phyloP scores from a whole-genome alignment of 495 filamentous ascomycete genomes.

The Annulohypoxylon stygium region DNA sequence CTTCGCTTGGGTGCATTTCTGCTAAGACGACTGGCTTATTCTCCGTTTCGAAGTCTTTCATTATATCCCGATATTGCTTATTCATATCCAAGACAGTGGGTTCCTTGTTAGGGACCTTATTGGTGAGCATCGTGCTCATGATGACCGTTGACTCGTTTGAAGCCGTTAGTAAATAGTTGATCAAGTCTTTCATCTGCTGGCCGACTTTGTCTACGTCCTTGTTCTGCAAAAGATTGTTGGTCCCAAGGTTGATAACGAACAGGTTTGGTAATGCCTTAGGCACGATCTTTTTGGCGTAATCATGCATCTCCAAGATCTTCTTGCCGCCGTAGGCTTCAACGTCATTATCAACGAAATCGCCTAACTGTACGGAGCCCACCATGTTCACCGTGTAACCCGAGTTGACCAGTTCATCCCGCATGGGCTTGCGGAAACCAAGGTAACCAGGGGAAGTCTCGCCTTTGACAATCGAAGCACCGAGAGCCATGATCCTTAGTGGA shows the following conservation, averaged over 20 bases:
- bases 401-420: slow-evolving; percentile 51
- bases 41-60: slow-evolving; percentile 37
- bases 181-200: slow-evolving; percentile 38
- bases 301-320: slow-evolving; percentile 50
- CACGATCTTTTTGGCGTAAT: slow-evolving; percentile 39
- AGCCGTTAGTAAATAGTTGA: slow-evolving; percentile 35
- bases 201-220: slow-evolving; percentile 41
- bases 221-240: slow-evolving; percentile 51
- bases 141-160: slow-evolving; percentile 43
- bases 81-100: slow-evolving; percentile 50
- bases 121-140: slow-evolving; percentile 42
- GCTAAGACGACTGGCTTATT: slow-evolving; percentile 39
- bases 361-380: slow-evolving; percentile 51
- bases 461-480: slow-evolving; percentile 69
- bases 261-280: slow-evolving; percentile 52
- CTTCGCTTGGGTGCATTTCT: slow-evolving; percentile 44
- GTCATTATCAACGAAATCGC: slow-evolving; percentile 52
- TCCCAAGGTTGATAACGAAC: slow-evolving; percentile 54
- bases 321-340: slow-evolving; percentile 54
- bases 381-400: slow-evolving; percentile 48
- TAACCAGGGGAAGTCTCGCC: slow-evolving; percentile 62
- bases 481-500: slow-evolving; percentile 64
- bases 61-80: slow-evolving; percentile 46
- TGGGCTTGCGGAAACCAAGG: slow-evolving; percentile 66
- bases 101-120: slow-evolving; percentile 48